Percentiles rank a stretch among this genome's conserved stretches.
Evolutionary conservation across 352 stramenopile species (phyloP).

Genomic region (Blastocystis sp.): DNA sequence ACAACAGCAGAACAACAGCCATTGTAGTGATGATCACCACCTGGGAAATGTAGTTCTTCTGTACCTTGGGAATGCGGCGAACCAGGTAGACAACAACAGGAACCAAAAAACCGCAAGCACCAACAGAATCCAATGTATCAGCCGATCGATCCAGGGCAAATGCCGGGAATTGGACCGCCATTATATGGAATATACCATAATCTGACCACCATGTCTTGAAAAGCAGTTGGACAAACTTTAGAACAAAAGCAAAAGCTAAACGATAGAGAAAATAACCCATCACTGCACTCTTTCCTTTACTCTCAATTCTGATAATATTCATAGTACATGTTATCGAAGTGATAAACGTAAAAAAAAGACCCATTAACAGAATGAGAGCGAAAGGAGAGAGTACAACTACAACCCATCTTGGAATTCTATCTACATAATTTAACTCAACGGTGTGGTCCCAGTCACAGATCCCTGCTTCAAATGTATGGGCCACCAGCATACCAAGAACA

Average conservation of each 20-base stretch:
- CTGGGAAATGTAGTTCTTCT: background rate
- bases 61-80: background rate
- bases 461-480: conserved; percentile 31
- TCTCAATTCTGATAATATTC: conserved; percentile 42
- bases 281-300: background rate
- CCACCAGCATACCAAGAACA: conserved; percentile 39
- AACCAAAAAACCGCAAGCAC: conserved; percentile 24
- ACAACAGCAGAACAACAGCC: background rate
- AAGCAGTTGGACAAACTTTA: background rate
- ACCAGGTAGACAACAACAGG: background rate
- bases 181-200: conserved; percentile 22
- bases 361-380: conserved; percentile 18
- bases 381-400: background rate
- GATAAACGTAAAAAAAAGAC: conserved; percentile 52
- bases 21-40: background rate
- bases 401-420: background rate
- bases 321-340: conserved; percentile 54
- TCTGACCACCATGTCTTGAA: conserved; percentile 9
- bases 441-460: conserved; percentile 13
- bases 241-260: conserved; percentile 31
- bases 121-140: conserved; percentile 24
- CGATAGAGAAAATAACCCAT: conserved; percentile 44
- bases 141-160: background rate
- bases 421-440: background rate
- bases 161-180: background rate